A percentile compares a stretch with the other conserved stretches of the same genome.
Conservation (phyloP, 192 early-diverging fungal genomes). For the Martensiomyces pterosporus region DNA sequence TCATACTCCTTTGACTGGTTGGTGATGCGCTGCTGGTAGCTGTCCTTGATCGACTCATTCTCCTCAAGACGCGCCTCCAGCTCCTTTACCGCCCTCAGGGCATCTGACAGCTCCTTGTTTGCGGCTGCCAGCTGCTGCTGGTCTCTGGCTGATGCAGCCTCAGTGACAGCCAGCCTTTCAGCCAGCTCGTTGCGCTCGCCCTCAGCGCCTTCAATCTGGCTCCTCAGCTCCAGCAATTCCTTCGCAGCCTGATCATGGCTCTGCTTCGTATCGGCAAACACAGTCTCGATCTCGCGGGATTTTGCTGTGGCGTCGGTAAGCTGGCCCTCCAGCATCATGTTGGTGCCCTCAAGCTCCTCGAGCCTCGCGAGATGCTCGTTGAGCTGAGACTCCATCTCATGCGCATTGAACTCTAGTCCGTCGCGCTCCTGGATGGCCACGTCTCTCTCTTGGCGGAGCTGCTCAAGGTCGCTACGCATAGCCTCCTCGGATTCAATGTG, state of each 20-base stretch:
- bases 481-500: slow-evolving; percentile 45
- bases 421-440: slow-evolving; percentile 17
- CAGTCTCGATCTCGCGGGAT: slow-evolving; percentile 24
- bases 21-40: slow-evolving; percentile 52
- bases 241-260: slow-evolving; percentile 22
- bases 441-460: slow-evolving; percentile 47
- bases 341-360: slow-evolving; percentile 41
- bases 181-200: slow-evolving; percentile 11
- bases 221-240: slow-evolving; percentile 17
- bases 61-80: slow-evolving; percentile 65
- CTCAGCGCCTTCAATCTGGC: slow-evolving; percentile 9
- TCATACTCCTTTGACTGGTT: slow-evolving; percentile 62
- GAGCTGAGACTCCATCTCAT: slow-evolving; percentile 28
- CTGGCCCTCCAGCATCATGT: slow-evolving; percentile 34
- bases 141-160: slow-evolving; percentile 7
- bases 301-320: slow-evolving; percentile 19
- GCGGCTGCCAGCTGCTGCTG: slow-evolving; percentile 1
- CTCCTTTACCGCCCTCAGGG: slow-evolving; percentile 54
- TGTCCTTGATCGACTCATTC: slow-evolving; percentile 51
- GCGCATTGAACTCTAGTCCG: slow-evolving; percentile 7
- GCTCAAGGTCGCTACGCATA: slow-evolving; percentile 52
- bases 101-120: slow-evolving; percentile 16
- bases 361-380: slow-evolving; percentile 32
- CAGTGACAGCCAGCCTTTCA: slow-evolving; percentile 4
- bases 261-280: slow-evolving; percentile 18